Conservation (phyloP, 768 basidiomycete genomes). For the Lyophyllum semitale region DNA sequence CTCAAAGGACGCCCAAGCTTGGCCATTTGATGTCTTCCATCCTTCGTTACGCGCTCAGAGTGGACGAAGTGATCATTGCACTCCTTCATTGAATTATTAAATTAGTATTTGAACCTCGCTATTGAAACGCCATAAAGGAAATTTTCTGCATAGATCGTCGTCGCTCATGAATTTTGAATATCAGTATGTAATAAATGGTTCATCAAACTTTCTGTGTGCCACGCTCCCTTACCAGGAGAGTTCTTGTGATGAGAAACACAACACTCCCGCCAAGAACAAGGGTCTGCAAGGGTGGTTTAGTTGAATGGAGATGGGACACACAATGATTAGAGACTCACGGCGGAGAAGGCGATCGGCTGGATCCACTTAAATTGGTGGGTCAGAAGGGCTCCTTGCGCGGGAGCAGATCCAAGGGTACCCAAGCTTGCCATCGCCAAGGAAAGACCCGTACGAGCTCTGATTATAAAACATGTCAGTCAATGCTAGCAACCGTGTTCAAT, state of each 20-base stretch:
- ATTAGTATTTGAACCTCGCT: no score
- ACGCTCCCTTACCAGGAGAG: not conserved
- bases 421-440: slow-evolving; percentile 34
- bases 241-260: slow-evolving; percentile 4
- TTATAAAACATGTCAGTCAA: not conserved
- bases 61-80: no score
- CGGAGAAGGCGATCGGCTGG: slow-evolving; percentile 34
- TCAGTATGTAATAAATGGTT: not conserved
- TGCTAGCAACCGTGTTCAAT: not conserved
- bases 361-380: slow-evolving; percentile 31
- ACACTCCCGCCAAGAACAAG: slow-evolving; percentile 6
- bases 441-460: slow-evolving; percentile 38
- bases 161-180: no score
- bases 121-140: no score
- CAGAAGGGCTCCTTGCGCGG: slow-evolving; percentile 38
- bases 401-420: slow-evolving; percentile 31
- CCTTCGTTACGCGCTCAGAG: no score
- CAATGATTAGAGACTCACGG: slow-evolving; percentile 24
- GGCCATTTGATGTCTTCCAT: no score
- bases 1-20: not conserved
- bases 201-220: slow-evolving; percentile 8
- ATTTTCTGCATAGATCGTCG: no score
- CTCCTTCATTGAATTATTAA: no score
- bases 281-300: not conserved
- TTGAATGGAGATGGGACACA: not conserved